Evolutionary conservation across 805 yeast genomes (phyloP), one percentile per base, ranked within the genome.

Genomic region (Nakazawaea ambrosiae): DNA sequence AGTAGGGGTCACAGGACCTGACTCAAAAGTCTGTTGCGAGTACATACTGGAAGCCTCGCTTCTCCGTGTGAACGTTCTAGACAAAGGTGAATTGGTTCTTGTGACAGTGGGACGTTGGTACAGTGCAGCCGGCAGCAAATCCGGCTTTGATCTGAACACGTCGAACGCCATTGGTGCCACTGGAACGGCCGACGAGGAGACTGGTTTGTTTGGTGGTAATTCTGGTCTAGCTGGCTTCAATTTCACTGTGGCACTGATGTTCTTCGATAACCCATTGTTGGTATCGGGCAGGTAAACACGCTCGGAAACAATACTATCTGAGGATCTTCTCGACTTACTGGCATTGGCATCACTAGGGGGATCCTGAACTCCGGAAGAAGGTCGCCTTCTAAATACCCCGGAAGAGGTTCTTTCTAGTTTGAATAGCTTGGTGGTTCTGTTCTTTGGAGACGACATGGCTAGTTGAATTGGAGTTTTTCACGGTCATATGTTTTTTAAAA

Each of bases 181-280:
- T n/a, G n/a, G n/a, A n/a, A n/a, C n/a, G n/a, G n/a, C n/a, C n/a
- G n/a, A n/a, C n/a, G n/a, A n/a, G n/a, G n/a, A n/a, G n/a, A n/a
- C n/a, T n/a, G n/a, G n/a, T n/a, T n/a, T n/a, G n/a, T n/a, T n/a
- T n/a, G n/a, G n/a, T n/a, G n/a, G n/a, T n/a, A n/a, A n/a, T n/a
- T 18, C 22, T 24, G 29, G 20, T 17, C 15, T 32, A 12, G n/a
- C 17, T 16, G 6, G 22, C n/a, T 29, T 33, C 22, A 38, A 24
- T 19, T 25, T 28, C 12, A 38, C 34, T 5, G 41, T 38, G 34
- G 41, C 41, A 33, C 41, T 38, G 32, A 38, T 38, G 23, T 28
- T 20, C 18, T 33, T 29, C 5, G 34, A 28, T 7, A 38, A 27
- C 18, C 28, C 37, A 29, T 33, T 37, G 19, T 25, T 7, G 8